Evolutionary conservation across 306 rosid species (phyloP).

Genomic region (Carpinus fangiana): DNA sequence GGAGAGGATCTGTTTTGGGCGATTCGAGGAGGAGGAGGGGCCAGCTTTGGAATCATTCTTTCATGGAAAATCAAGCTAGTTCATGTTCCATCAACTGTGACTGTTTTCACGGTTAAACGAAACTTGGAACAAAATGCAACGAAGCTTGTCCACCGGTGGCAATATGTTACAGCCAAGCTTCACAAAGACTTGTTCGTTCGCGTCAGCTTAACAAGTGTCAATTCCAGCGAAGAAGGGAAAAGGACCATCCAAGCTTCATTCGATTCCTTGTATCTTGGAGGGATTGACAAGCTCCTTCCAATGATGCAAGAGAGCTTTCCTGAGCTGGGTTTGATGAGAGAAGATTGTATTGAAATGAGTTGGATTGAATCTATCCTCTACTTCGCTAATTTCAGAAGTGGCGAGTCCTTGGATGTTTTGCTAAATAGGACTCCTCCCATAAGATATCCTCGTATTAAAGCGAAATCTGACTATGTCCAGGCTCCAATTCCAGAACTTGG

Average conservation of each 20-base stretch:
- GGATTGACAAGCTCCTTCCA: slow-evolving; percentile 10
- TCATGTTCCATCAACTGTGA: slow-evolving; percentile 22
- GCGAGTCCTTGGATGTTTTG: slow-evolving; percentile 25
- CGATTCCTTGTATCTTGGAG: slow-evolving; percentile 29
- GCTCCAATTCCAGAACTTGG: slow-evolving; percentile 23
- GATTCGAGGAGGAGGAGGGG: slow-evolving; percentile 79
- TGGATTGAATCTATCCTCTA: slow-evolving; percentile 30
- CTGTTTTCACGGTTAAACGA: slow-evolving; percentile 15
- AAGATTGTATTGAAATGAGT: slow-evolving; percentile 26
- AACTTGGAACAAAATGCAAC: slow-evolving; percentile 25
- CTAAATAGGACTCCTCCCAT: slow-evolving; percentile 15
- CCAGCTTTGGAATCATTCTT: slow-evolving; percentile 56
- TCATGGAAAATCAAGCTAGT: slow-evolving; percentile 31
- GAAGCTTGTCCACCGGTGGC: slow-evolving; percentile 22
- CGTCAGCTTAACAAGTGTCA: not conserved
- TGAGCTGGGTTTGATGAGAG: slow-evolving; percentile 8
- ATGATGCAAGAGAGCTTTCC: slow-evolving; percentile 21
- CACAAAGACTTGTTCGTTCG: slow-evolving; percentile 21
- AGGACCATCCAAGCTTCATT: slow-evolving; percentile 16
- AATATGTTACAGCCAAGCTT: slow-evolving; percentile 8
- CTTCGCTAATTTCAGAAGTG: not conserved
- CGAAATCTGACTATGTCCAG: slow-evolving; percentile 35
- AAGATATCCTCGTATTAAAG: slow-evolving; percentile 14
- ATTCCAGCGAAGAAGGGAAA: slow-evolving; percentile 15
- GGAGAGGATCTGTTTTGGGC: slow-evolving; percentile 80